Evolutionary conservation across 1,284 basidiomycete genomes (phyloP), one percentile per base, ranked within the genome.

Genomic region (Mycena sp.): DNA sequence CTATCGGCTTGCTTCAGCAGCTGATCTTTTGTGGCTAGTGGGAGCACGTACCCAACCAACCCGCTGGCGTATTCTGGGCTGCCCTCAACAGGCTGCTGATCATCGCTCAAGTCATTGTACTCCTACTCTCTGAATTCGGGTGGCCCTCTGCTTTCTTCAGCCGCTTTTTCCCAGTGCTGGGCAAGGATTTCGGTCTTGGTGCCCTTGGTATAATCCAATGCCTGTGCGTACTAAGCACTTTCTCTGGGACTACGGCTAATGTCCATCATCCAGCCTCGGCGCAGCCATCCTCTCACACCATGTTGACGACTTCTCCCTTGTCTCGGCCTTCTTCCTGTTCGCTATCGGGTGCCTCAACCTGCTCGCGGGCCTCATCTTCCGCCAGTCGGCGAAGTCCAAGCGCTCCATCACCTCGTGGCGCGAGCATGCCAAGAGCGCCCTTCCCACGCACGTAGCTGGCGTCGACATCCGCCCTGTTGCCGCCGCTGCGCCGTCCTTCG

Each of bases 291-390:
- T 96, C 64, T 93, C 92, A 1, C 93, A 94, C 76, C 89, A 88
- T 71, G 89, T 92, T 59, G 84, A 88, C 67, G 84, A 85, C 65
- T 94, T 96, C 76, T 85, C 93, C 1, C 88, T 95, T 69, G 92
- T 95, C 60, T 84, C 92, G 1, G 90, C 89, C 17, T 94, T 95
- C 85, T 85, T 96, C 77, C 83, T 96, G 69, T 96, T 96, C 79
- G 82, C 93, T 49, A 74, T 96, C 56, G 94, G 93, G 1, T 92
- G 92, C 73, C 73, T 93, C 70, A 95, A 97, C 82, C 88, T 94
- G 65, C 75, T 95, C 63, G 82, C 90, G 49, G 94, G 91, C 25
- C 84, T 93, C 71, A 82, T 91, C 71, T 92, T 91, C 83, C 86
- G 88, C 63, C 84, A 87, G 69, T 78, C 74, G 1, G 85, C 82